phyloP scores from a whole-genome alignment of 148 eudicot genomes.

The Vaccinium corymbosum region DNA sequence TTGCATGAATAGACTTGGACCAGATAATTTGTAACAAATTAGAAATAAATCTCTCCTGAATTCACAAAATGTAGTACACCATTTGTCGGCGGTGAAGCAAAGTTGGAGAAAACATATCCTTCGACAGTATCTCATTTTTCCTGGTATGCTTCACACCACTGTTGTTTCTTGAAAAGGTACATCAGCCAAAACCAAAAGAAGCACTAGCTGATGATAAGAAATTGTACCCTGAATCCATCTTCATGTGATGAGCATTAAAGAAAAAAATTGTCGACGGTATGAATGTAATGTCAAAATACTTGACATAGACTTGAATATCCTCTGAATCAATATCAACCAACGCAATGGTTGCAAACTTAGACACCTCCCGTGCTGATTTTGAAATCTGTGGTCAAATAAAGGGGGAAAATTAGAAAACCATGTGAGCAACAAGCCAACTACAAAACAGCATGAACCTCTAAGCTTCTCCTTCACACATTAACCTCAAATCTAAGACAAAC shows the following conservation, averaged over 20 bases:
- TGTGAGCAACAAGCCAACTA: neutral
- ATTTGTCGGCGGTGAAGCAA: neutral
- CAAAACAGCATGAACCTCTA: neutral
- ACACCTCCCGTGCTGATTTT: slow-evolving; percentile 77
- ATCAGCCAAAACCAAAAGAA: neutral
- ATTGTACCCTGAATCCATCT: slow-evolving; percentile 94
- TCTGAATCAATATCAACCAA: slow-evolving; percentile 77
- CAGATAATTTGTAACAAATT: neutral
- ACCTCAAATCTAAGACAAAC: neutral
- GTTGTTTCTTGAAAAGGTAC: slow-evolving; percentile 10
- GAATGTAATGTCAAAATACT: slow-evolving; percentile 77
- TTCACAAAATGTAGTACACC: neutral
- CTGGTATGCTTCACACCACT: neutral
- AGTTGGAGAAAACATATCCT: neutral
- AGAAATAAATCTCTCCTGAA: neutral
- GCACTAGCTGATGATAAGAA: slow-evolving; percentile 5
- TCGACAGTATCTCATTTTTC: neutral
- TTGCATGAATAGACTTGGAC: neutral
- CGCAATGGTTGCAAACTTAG: slow-evolving; percentile 72
- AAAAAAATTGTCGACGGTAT: slow-evolving; percentile 86
- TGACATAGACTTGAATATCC: slow-evolving; percentile 77
- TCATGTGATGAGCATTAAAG: slow-evolving; percentile 99
- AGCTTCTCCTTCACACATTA: neutral
- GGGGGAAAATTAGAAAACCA: neutral
- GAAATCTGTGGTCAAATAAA: slow-evolving; percentile 43